These are phyloP conservation scores for Lentinula boryana DNA, from an alignment of 768 basidiomycete genomes.

Conservation along the genomic window DNA sequence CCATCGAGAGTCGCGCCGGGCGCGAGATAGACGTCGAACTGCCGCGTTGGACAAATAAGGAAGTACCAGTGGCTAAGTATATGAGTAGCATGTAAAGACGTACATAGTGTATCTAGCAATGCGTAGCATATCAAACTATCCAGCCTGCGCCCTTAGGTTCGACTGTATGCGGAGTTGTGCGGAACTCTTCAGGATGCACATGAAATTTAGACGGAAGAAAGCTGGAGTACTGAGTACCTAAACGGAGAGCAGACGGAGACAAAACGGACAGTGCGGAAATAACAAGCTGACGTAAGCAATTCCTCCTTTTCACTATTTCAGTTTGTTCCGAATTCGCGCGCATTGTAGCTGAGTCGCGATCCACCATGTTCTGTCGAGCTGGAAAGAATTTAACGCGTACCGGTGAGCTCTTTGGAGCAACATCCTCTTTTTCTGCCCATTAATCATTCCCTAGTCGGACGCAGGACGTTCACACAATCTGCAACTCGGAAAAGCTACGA, in stretches of 20 bases:
- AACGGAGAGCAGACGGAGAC: neutral
- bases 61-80: neutral
- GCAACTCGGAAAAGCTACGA: slow-evolving; percentile 73
- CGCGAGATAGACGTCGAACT: slow-evolving; percentile 54
- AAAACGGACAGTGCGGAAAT: neutral
- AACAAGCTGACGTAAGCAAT: neutral
- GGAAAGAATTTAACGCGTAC: slow-evolving; percentile 47
- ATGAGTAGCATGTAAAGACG: neutral
- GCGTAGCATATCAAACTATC: neutral
- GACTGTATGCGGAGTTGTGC: neutral
- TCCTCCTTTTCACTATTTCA: neutral
- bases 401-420: slow-evolving; percentile 31
- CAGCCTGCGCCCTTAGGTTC: neutral
- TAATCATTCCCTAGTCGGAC: slow-evolving; percentile 39
- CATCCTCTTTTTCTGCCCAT: neutral
- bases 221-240: neutral
- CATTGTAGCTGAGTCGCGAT: slow-evolving; percentile 4
- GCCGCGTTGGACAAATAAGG: slow-evolving; percentile 22
- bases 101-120: neutral
- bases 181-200: neutral
- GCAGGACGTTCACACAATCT: slow-evolving; percentile 79
- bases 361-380: slow-evolving; percentile 55
- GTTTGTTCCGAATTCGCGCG: neutral
- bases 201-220: neutral
- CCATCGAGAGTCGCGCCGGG: slow-evolving; percentile 70